These are phyloP conservation scores for Xerocomellus amylosporus DNA, from an alignment of 768 basidiomycete genomes.

Conservation along the genomic window DNA sequence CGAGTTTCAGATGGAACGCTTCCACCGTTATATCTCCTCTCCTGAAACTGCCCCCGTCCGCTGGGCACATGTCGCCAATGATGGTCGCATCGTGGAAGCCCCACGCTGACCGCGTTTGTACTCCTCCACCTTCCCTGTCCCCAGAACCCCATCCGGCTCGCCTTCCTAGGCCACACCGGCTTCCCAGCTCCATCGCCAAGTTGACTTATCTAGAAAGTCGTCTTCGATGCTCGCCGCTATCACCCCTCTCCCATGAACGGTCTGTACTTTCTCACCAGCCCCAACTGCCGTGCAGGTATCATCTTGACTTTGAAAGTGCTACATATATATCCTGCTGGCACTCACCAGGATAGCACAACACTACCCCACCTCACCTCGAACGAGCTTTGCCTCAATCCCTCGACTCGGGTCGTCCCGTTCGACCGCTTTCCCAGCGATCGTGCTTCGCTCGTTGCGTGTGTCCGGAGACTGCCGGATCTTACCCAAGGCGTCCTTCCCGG, in stretches of 20 bases:
- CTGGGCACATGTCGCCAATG: too few relatives aligned
- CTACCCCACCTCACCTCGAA: slow-evolving; percentile 26
- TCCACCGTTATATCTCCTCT: slow-evolving; percentile 20
- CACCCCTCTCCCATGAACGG: slow-evolving; percentile 19
- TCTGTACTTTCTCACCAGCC: not conserved
- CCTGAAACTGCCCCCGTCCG: slow-evolving; percentile 22
- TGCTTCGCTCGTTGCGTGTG: slow-evolving; percentile 32
- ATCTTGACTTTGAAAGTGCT: slow-evolving; percentile 36
- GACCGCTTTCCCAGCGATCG: slow-evolving; percentile 23
- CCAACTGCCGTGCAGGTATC: too few relatives aligned
- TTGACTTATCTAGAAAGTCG: slow-evolving; percentile 27
- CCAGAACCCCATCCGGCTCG: slow-evolving; percentile 1
- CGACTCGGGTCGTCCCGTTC: slow-evolving; percentile 31
- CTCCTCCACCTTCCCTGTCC: slow-evolving; percentile 5
- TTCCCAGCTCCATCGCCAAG: slow-evolving; percentile 31
- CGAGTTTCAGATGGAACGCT: slow-evolving; percentile 35
- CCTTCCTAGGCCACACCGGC: slow-evolving; percentile 22
- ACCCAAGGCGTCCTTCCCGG: too few relatives aligned
- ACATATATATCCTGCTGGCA: slow-evolving; percentile 38
- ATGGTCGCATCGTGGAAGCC: too few relatives aligned
- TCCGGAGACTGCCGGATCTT: slow-evolving; percentile 36
- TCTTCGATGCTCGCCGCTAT: slow-evolving; percentile 31
- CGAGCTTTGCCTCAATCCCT: slow-evolving; percentile 33
- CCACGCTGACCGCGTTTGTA: slow-evolving; percentile 20
- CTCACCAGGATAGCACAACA: not conserved